Conservation (phyloP, 2,329 filamentous ascomycete species). For the Teratosphaeria zuluensis region DNA sequence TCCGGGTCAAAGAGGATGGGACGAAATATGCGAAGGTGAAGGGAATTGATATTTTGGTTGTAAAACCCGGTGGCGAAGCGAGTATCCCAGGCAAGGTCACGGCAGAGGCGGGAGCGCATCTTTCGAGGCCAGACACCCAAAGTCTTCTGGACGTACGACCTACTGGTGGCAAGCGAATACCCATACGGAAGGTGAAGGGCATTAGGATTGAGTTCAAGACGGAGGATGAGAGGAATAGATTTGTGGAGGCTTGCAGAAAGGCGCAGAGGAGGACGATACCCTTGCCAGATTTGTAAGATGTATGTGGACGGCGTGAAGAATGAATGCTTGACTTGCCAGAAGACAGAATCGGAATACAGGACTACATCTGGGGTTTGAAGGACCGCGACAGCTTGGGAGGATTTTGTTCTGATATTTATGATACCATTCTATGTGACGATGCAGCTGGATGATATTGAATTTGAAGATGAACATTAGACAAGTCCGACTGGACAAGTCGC, state of each 20-base stretch:
- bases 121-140: slow-evolving; percentile 20
- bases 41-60: slow-evolving; percentile 30
- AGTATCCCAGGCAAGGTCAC: slow-evolving; percentile 2
- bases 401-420: too few relatives aligned
- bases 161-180: slow-evolving; percentile 11
- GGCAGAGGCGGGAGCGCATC: slow-evolving; percentile 1
- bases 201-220: slow-evolving; percentile 36
- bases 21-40: slow-evolving; percentile 32
- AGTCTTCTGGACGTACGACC: slow-evolving; percentile 24
- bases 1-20: slow-evolving; percentile 33
- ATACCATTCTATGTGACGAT: too few relatives aligned
- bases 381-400: too few relatives aligned
- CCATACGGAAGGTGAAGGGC: slow-evolving; percentile 30
- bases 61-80: slow-evolving; percentile 19
- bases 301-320: background rate
- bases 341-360: background rate
- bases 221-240: slow-evolving; percentile 32
- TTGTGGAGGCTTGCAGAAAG: slow-evolving; percentile 29
- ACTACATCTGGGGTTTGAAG: too few relatives aligned
- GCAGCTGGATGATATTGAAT: too few relatives aligned
- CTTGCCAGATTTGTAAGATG: slow-evolving; percentile 25
- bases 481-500: too few relatives aligned
- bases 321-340: background rate
- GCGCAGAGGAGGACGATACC: slow-evolving; percentile 29
- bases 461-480: too few relatives aligned